A percentile compares a stretch with the other conserved stretches of the same genome.
Evolutionary conservation across 2,329 filamentous ascomycete species (phyloP).

Genomic region (Pezicula neosporulosa): DNA sequence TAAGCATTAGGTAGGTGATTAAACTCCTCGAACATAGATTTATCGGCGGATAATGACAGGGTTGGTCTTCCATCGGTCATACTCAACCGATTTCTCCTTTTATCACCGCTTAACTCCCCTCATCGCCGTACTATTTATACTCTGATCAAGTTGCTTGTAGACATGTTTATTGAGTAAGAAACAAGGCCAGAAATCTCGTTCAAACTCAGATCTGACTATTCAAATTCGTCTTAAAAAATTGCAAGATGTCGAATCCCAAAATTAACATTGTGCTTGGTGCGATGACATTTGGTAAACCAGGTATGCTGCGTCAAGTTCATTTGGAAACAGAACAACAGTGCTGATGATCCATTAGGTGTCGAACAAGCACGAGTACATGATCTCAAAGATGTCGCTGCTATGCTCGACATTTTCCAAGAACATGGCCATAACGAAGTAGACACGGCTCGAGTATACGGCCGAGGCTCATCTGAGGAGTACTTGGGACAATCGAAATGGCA

Average conservation of each 20-base stretch:
- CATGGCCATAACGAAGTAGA: conserved; percentile 68
- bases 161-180: too few relatives aligned
- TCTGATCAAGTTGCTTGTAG: too few relatives aligned
- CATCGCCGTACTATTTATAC: too few relatives aligned
- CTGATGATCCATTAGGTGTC: conserved; percentile 8
- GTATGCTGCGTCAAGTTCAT: background rate
- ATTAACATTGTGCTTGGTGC: conserved; percentile 23
- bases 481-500: conserved; percentile 53
- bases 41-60: too few relatives aligned
- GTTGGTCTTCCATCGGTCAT: too few relatives aligned
- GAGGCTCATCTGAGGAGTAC: conserved; percentile 61
- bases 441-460: conserved; percentile 63
- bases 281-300: conserved; percentile 23
- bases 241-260: background rate
- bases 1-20: too few relatives aligned
- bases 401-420: conserved; percentile 61
- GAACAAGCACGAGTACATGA: conserved; percentile 25
- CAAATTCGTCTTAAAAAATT: too few relatives aligned
- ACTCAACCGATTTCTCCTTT: too few relatives aligned
- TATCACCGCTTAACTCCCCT: too few relatives aligned
- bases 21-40: too few relatives aligned
- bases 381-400: conserved; percentile 50
- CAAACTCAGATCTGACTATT: too few relatives aligned
- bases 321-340: background rate
- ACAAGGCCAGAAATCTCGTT: too few relatives aligned